A percentile compares a stretch with the other conserved stretches of the same genome.
Evolutionary conservation across 2,329 filamentous ascomycete species (phyloP).

Genomic region (Epichloe hybrida): DNA sequence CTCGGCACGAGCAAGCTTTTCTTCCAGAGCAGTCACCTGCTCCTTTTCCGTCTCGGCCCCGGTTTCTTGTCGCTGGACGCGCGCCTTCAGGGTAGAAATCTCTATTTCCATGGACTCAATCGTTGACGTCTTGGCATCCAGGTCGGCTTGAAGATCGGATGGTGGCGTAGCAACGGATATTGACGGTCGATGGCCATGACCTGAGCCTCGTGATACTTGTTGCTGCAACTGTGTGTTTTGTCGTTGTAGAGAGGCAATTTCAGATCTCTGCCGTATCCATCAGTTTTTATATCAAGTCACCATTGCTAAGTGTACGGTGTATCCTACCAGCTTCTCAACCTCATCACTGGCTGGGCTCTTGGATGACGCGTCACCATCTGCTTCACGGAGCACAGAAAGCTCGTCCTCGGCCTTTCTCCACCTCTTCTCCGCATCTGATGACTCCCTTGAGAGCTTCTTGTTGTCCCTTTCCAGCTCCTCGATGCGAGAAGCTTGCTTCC

Average conservation of each 20-base stretch:
- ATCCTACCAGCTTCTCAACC: constrained; percentile 56
- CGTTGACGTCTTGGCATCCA: constrained; percentile 54
- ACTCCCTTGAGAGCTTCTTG: constrained; percentile 58
- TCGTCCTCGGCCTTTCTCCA: constrained; percentile 79
- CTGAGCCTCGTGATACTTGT: constrained; percentile 40
- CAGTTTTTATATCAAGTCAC: neutral
- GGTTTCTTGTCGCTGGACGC: constrained; percentile 45
- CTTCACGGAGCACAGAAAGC: constrained; percentile 69
- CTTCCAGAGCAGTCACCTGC: constrained; percentile 49
- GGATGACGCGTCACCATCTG: constrained; percentile 40
- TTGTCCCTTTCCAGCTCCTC: constrained; percentile 84
- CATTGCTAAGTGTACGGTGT: neutral
- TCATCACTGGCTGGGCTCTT: constrained; percentile 34
- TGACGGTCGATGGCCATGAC: constrained; percentile 50
- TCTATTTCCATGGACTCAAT: constrained; percentile 72
- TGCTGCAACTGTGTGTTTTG: constrained; percentile 61
- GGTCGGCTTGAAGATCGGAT: constrained; percentile 40
- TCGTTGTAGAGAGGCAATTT: constrained; percentile 60
- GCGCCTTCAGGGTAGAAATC: constrained; percentile 58
- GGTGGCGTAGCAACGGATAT: constrained; percentile 35
- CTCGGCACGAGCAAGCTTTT: constrained; percentile 47
- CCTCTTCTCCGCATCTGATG: constrained; percentile 54
- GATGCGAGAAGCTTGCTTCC: constrained; percentile 73
- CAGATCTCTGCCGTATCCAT: constrained; percentile 44
- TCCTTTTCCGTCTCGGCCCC: constrained; percentile 47